A percentile compares a stretch with the other conserved stretches of the same genome.
Evolutionary conservation across 371 early-diverging fungal species (phyloP).

Genomic region (Saksenaea oblongispora): DNA sequence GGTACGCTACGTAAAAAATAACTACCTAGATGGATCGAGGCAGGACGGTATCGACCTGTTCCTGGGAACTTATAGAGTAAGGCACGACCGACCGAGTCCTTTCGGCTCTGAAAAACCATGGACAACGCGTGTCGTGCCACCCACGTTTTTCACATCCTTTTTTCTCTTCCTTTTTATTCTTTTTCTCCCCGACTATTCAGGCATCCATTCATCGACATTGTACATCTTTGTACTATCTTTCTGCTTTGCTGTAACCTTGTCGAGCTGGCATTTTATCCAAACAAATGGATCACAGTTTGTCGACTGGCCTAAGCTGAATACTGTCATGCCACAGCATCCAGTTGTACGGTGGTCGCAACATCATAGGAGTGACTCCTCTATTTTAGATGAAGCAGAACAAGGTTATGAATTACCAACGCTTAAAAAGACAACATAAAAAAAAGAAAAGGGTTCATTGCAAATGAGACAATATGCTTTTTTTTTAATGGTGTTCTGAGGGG

Average conservation of each 20-base stretch:
- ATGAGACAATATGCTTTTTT: background rate
- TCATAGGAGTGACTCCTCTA: conserved; percentile 28
- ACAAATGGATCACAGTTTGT: conserved; percentile 42
- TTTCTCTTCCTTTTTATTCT: conserved; percentile 23
- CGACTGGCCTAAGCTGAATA: conserved; percentile 44
- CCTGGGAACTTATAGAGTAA: conserved; percentile 68
- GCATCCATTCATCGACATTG: conserved; percentile 24
- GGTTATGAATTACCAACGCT: conserved; percentile 41
- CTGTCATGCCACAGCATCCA: conserved; percentile 6
- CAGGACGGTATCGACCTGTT: conserved; percentile 88
- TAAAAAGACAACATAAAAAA: conserved; percentile 40
- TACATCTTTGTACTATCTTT: conserved; percentile 33
- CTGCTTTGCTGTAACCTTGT: conserved; percentile 29
- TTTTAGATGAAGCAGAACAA: conserved; percentile 40
- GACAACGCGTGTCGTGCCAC: conserved; percentile 24
- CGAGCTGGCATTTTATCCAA: conserved; percentile 37
- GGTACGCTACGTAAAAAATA: conserved; percentile 87
- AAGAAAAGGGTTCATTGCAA: background rate
- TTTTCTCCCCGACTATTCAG: conserved; percentile 25
- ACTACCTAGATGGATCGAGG: conserved; percentile 88
- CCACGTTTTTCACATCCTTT: conserved; percentile 24
- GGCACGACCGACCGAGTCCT: conserved; percentile 27
- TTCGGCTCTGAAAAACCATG: conserved; percentile 19
- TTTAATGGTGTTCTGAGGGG: background rate
- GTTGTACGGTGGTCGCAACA: background rate